Evolutionary conservation across 1,284 basidiomycete genomes (phyloP).

Genomic region (Tilletia walkeri): DNA sequence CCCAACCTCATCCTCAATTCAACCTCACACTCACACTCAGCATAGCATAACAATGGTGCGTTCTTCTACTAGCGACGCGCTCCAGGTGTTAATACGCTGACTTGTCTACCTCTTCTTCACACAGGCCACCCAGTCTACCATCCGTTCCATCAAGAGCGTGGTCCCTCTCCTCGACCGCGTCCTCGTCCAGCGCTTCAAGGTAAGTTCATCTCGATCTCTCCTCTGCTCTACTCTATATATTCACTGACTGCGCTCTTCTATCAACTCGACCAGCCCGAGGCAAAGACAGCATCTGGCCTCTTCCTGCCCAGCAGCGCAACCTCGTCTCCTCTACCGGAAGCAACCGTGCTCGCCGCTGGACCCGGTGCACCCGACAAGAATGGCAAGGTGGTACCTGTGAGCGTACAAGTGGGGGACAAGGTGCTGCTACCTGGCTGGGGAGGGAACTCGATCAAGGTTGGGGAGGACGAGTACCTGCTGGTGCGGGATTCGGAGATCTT

Average conservation of each 20-base stretch:
- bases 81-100: not conserved
- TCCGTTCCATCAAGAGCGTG: constrained; percentile 78
- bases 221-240: not conserved
- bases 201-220: not conserved
- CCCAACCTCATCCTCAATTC: too few relatives aligned
- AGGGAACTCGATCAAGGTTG: constrained; percentile 91
- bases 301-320: constrained; percentile 88
- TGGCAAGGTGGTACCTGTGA: constrained; percentile 73
- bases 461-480: constrained; percentile 95
- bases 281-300: constrained; percentile 93
- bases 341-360: constrained; percentile 91
- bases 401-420: constrained; percentile 83
- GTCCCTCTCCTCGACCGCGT: constrained; percentile 93
- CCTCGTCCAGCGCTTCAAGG: constrained; percentile 91
- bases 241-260: not conserved
- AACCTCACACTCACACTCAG: not conserved
- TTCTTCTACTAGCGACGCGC: not conserved
- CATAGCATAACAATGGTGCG: not conserved
- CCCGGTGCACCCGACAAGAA: constrained; percentile 86
- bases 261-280: constrained; percentile 3
- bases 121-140: constrained; percentile 37
- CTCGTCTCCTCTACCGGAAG: constrained; percentile 81
- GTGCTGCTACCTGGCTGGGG: constrained; percentile 95
- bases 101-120: not conserved
- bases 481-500: constrained; percentile 95